A percentile compares a stretch with the other conserved stretches of the same genome.
Evolutionary conservation across 768 basidiomycete species (phyloP).

Genomic region (Clavaria fumosa): DNA sequence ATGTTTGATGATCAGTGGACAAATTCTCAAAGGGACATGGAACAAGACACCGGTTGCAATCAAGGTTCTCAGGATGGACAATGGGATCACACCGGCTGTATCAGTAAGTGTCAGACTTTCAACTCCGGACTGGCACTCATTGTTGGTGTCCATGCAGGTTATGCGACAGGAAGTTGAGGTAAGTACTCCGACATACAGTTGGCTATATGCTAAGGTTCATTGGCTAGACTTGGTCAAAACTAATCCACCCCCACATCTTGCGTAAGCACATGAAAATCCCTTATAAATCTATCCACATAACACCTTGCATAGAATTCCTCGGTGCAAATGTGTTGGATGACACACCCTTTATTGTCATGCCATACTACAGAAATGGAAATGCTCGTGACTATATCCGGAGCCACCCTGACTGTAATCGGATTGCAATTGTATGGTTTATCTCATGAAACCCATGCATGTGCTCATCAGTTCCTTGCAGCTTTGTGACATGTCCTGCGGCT

Average conservation of each 20-base stretch:
- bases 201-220: neutral
- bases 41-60: constrained; percentile 9
- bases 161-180: neutral
- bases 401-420: constrained; percentile 4
- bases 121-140: neutral
- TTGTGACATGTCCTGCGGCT: constrained; percentile 2
- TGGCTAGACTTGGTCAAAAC: constrained; percentile 7
- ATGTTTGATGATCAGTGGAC: constrained; percentile 7
- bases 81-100: constrained; percentile 4
- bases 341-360: constrained; percentile 11
- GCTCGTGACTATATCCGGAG: constrained; percentile 7
- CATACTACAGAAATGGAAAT: constrained; percentile 8
- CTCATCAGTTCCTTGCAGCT: neutral
- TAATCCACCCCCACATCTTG: constrained; percentile 9
- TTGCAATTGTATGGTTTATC: neutral
- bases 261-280: constrained; percentile 2
- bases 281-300: neutral
- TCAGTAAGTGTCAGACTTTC: neutral
- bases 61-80: constrained; percentile 7
- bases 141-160: neutral
- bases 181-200: neutral
- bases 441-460: neutral
- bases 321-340: constrained; percentile 10
- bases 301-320: constrained; percentile 6
- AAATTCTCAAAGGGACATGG: constrained; percentile 9